These are phyloP conservation scores for Exophiala oligosperma DNA, from an alignment of 2,329 filamentous ascomycete species.

Conservation along the genomic window DNA sequence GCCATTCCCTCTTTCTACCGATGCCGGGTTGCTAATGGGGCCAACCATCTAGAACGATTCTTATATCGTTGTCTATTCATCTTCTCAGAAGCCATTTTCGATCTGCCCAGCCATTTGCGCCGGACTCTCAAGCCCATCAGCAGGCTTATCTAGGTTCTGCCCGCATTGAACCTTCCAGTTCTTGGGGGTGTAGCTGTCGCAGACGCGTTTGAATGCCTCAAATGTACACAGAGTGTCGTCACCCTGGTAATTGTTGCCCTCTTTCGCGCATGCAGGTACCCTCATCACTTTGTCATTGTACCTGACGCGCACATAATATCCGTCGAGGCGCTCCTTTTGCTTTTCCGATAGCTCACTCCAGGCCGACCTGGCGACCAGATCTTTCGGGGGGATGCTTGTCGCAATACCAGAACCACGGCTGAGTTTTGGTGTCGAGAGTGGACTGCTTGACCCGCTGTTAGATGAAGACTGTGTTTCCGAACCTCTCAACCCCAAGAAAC, in stretches of 20 bases:
- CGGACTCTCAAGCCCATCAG: constrained; percentile 12
- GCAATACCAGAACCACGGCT: constrained; percentile 18
- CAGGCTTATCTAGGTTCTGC: constrained; percentile 51
- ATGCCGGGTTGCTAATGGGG: too few relatives aligned
- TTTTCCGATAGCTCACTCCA: constrained; percentile 55
- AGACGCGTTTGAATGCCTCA: constrained; percentile 86
- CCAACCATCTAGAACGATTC: too few relatives aligned
- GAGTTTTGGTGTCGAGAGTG: constrained; percentile 27
- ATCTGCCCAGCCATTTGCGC: constrained; percentile 24
- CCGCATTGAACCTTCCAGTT: constrained; percentile 71
- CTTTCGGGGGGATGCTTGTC: constrained; percentile 16
- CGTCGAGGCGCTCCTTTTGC: constrained; percentile 63
- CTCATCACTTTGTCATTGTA: constrained; percentile 86
- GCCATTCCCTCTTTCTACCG: too few relatives aligned
- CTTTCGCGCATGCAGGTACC: constrained; percentile 75
- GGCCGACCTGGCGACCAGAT: constrained; percentile 60
- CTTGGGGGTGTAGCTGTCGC: constrained; percentile 82
- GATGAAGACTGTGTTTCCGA: constrained; percentile 26
- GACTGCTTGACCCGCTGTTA: not conserved
- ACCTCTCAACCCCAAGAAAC: constrained; percentile 33
- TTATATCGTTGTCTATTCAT: too few relatives aligned
- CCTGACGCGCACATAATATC: constrained; percentile 83
- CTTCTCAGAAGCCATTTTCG: constrained; percentile 19
- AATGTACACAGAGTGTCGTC: constrained; percentile 90
- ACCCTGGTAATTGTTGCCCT: constrained; percentile 80